Percentiles rank a stretch among this genome's conserved stretches.
phyloP scores from a whole-genome alignment of 2,329 filamentous ascomycete genomes.

The Fusarium beomiforme region DNA sequence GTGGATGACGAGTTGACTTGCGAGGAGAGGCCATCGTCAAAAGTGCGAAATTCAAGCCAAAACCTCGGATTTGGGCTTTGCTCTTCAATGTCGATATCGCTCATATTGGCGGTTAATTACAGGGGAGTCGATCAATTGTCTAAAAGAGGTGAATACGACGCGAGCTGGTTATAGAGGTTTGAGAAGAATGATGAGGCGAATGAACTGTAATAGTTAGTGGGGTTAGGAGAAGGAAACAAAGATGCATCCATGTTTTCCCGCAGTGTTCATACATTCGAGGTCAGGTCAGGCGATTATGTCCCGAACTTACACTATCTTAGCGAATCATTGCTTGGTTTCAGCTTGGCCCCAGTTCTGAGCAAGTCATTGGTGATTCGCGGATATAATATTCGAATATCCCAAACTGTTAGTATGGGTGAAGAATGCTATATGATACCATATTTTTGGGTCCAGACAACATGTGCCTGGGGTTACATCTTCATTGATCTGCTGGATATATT shows the following conservation, averaged over 20 bases:
- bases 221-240: slow-evolving; percentile 20
- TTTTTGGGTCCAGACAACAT: too few relatives aligned
- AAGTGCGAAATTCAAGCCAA: slow-evolving; percentile 58
- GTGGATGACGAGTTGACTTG: slow-evolving; percentile 6
- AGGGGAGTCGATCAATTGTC: slow-evolving; percentile 9
- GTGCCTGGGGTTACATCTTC: too few relatives aligned
- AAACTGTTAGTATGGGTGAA: too few relatives aligned
- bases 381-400: neutral
- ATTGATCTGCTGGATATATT: too few relatives aligned
- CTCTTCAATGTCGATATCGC: slow-evolving; percentile 32
- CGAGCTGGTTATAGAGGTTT: neutral
- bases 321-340: slow-evolving; percentile 20
- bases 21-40: slow-evolving; percentile 52
- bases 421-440: too few relatives aligned
- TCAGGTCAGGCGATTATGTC: slow-evolving; percentile 39
- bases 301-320: slow-evolving; percentile 18
- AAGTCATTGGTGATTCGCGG: slow-evolving; percentile 8
- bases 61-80: slow-evolving; percentile 47
- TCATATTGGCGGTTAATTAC: slow-evolving; percentile 26
- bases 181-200: neutral
- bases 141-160: neutral
- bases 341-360: slow-evolving; percentile 1
- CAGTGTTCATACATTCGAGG: slow-evolving; percentile 2
- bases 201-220: neutral
- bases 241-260: slow-evolving; percentile 25